Evolutionary conservation across 2,329 filamentous ascomycete genomes (phyloP), one percentile per base, ranked within the genome.

Genomic region (Pezicula neosporulosa): DNA sequence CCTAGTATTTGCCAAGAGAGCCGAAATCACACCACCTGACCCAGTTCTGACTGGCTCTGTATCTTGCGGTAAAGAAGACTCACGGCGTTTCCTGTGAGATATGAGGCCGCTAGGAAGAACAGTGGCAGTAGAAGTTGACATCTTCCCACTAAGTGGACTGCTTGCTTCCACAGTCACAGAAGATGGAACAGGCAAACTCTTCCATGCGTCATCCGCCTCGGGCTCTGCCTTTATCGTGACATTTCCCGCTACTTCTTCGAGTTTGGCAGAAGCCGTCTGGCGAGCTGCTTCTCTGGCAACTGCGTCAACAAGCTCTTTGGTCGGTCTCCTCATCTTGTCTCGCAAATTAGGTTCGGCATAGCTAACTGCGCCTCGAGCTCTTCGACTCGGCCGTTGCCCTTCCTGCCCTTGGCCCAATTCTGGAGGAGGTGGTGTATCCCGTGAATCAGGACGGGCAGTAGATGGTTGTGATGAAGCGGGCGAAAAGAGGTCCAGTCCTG

Each of bases 271-370:
- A 30, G 52, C 77, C 7, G 38, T 30, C 18, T 52, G 54, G 19
- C 50, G 55, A 28, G 50, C 73, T 62, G 77, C 79, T 59, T 86
- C 80, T n/a, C 80, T 83, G 10, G 78, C 70, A 13, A 93, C 88
- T 1, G 88, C 89, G 66, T 91, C 87, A 35, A 86, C 81, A 9
- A 92, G 70, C 57, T 89, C 83, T 64, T 89, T 89, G 1, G 86
- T 88, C 19, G 89, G 88, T 53, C 89, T 80, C 52, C 89, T 81
- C 89, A 94, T 92, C 71, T 94, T 94, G 64, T 86, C 87, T 55
- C 87, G 80, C 39, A 94, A 74, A 62, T 88, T 93, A 1, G 89
- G 89, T 66, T 93, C 88, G 10, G 88, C 87, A 66, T 94, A 94
- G 72, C 87, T 93, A 55, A 94, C 80, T 46, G 83, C 77, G 10